Conservation (phyloP, 2,329 filamentous ascomycete genomes). For the Calonectria honghensis region DNA sequence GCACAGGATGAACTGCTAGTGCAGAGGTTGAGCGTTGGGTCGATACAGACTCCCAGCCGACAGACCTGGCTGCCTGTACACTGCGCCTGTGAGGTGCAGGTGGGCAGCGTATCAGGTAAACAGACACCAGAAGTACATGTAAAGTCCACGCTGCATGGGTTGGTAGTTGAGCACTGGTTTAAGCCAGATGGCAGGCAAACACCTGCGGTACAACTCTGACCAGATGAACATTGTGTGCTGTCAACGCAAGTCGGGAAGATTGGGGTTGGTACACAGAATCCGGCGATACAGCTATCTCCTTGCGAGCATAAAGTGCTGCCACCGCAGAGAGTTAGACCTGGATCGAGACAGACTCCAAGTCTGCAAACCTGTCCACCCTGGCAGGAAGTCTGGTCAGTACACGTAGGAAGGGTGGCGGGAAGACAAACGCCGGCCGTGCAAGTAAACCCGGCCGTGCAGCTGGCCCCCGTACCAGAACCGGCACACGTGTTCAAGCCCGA, state of each 20-base stretch:
- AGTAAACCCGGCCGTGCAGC: not conserved
- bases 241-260: slow-evolving; percentile 22
- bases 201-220: slow-evolving; percentile 20
- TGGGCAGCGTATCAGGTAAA: not conserved
- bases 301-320: not conserved
- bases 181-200: slow-evolving; percentile 7
- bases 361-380: not conserved
- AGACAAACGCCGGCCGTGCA: slow-evolving; percentile 23
- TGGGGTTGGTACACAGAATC: slow-evolving; percentile 18
- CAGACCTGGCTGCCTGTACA: slow-evolving; percentile 14
- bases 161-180: not conserved
- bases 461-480: not conserved
- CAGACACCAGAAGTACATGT: slow-evolving; percentile 22
- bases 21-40: not conserved
- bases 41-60: slow-evolving; percentile 25
- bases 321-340: not conserved
- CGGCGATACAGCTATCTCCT: slow-evolving; percentile 15
- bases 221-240: not conserved
- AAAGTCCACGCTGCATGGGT: not conserved
- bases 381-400: not conserved
- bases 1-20: not conserved
- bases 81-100: not conserved
- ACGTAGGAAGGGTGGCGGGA: not conserved
- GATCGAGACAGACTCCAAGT: slow-evolving; percentile 27
- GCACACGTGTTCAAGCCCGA: slow-evolving; percentile 5